A percentile compares a stretch with the other conserved stretches of the same genome.
These are phyloP conservation scores for Hyphopichia fennica DNA, from an alignment of 1,139 yeast genomes.

Conservation along the genomic window DNA sequence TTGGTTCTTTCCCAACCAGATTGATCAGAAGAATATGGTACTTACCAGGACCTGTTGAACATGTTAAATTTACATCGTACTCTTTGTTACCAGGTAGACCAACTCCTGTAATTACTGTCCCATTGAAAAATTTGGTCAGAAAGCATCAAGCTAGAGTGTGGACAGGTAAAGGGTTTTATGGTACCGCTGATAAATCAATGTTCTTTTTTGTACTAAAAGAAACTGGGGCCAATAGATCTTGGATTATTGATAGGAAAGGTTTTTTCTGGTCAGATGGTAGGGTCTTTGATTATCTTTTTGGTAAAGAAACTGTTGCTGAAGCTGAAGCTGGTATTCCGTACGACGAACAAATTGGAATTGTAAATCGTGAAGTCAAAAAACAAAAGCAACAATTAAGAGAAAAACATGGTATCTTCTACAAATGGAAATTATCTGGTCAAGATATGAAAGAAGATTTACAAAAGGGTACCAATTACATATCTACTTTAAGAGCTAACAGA, in stretches of 20 bases:
- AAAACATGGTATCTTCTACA: constrained; percentile 42
- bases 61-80: constrained; percentile 67
- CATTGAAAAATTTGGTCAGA: constrained; percentile 54
- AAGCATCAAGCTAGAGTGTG: constrained; percentile 68
- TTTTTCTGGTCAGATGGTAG: constrained; percentile 92
- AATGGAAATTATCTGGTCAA: constrained; percentile 38
- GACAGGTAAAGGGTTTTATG: constrained; percentile 86
- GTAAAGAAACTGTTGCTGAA: constrained; percentile 71
- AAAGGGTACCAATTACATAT: constrained; percentile 20
- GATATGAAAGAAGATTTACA: constrained; percentile 34
- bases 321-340: constrained; percentile 78
- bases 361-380: constrained; percentile 39
- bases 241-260: constrained; percentile 83
- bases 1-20: constrained; percentile 61
- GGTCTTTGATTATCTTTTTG: constrained; percentile 75
- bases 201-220: constrained; percentile 76
- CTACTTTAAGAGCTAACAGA: constrained; percentile 5
- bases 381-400: constrained; percentile 38
- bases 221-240: constrained; percentile 46
- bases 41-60: constrained; percentile 58
- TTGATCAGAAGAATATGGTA: constrained; percentile 76
- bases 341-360: constrained; percentile 52
- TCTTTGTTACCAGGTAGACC: constrained; percentile 75
- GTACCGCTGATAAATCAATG: constrained; percentile 72
- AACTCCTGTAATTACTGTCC: constrained; percentile 72